Evolutionary conservation across 371 early-diverging fungal species (phyloP).

Genomic region (Circinella umbellata): DNA sequence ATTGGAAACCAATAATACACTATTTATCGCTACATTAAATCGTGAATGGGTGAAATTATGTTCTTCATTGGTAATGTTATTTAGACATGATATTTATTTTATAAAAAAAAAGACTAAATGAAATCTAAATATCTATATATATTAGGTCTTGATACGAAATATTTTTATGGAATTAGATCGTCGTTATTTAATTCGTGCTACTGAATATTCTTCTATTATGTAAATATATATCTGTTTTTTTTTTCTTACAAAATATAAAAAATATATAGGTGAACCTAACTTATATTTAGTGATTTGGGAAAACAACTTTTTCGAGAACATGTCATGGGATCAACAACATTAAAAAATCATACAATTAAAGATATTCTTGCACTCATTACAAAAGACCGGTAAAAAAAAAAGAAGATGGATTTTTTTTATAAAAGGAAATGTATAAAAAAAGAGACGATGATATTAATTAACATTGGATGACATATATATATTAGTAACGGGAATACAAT

Average conservation of each 20-base stretch:
- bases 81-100: no score
- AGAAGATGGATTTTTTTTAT: no score
- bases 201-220: conserved; percentile 74
- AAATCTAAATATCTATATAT: background rate
- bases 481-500: conserved; percentile 59
- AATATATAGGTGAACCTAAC: no score
- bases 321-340: conserved; percentile 54
- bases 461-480: background rate
- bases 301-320: conserved; percentile 68
- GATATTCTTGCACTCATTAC: conserved; percentile 49
- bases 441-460: no score
- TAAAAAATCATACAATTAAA: conserved; percentile 49
- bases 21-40: conserved; percentile 56
- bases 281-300: conserved; percentile 64
- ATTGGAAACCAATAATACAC: conserved; percentile 25
- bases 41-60: conserved; percentile 67
- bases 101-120: no score
- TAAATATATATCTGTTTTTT: conserved; percentile 19
- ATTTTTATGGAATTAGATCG: conserved; percentile 93
- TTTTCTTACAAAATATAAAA: background rate
- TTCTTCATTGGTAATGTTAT: conserved; percentile 58
- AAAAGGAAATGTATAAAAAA: no score
- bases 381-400: conserved; percentile 48
- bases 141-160: conserved; percentile 73
- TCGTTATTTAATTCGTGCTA: conserved; percentile 79